Evolutionary conservation across 768 basidiomycete species (phyloP).

Genomic region (Suillus ampliporus): DNA sequence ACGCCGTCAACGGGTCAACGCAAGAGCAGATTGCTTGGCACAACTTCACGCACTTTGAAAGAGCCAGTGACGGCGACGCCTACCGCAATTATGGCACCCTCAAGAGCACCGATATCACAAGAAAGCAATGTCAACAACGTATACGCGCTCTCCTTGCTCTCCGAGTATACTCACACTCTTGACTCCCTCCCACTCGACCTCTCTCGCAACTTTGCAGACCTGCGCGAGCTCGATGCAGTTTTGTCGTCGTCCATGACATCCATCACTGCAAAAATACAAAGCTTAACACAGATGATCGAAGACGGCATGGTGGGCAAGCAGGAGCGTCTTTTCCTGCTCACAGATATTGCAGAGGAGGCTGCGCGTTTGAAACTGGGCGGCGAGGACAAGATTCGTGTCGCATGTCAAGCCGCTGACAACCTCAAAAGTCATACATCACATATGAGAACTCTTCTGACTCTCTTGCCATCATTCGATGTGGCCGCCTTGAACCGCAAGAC

Average conservation of each 20-base stretch:
- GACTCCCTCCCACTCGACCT: conserved; percentile 94
- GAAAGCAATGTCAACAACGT: conserved; percentile 48
- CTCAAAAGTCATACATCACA: conserved; percentile 70
- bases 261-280: conserved; percentile 80
- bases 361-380: conserved; percentile 89
- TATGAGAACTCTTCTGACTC: conserved; percentile 63
- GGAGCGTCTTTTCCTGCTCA: conserved; percentile 84
- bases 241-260: conserved; percentile 85
- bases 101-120: conserved; percentile 36
- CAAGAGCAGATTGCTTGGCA: neutral
- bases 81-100: conserved; percentile 39
- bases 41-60: neutral
- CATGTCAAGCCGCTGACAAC: conserved; percentile 88
- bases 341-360: conserved; percentile 95
- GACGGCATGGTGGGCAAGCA: conserved; percentile 60
- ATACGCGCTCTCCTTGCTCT: conserved; percentile 71
- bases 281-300: conserved; percentile 80
- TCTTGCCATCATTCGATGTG: conserved; percentile 67
- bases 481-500: conserved; percentile 64
- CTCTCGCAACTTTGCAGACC: conserved; percentile 92
- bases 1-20: conserved; percentile 18
- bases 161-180: conserved; percentile 89
- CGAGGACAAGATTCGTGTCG: conserved; percentile 97
- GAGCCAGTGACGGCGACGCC: conserved; percentile 1
- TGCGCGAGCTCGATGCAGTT: conserved; percentile 98